These are phyloP conservation scores for Solanum appendiculatum DNA, from an alignment of 257 asterid species.

Conservation along the genomic window DNA sequence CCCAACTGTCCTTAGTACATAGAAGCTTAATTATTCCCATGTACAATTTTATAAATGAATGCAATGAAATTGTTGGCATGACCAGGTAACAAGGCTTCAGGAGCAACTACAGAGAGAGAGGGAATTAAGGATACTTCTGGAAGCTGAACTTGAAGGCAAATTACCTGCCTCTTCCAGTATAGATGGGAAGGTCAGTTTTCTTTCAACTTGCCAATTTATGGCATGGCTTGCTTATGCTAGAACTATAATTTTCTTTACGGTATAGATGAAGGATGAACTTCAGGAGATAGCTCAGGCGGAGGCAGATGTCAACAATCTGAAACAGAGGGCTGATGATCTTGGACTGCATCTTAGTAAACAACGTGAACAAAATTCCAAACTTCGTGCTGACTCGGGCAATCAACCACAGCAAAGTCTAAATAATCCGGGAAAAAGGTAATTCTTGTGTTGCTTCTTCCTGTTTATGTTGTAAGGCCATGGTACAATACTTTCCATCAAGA, in stretches of 20 bases:
- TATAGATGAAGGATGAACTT: conserved; percentile 53
- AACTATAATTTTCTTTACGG: conserved; percentile 16
- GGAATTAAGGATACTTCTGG: conserved; percentile 63
- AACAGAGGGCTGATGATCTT: conserved; percentile 65
- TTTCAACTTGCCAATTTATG: neutral
- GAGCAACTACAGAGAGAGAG: conserved; percentile 69
- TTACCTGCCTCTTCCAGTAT: conserved; percentile 31
- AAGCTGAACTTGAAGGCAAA: conserved; percentile 48
- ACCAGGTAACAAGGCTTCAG: conserved; percentile 64
- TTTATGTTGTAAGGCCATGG: neutral
- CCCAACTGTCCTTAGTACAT: neutral
- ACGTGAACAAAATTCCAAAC: conserved; percentile 49
- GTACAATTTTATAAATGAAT: neutral
- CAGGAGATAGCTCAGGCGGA: conserved; percentile 64
- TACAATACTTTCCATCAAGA: neutral
- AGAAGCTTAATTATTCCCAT: neutral
- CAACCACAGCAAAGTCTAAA: conserved; percentile 31
- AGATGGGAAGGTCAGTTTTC: conserved; percentile 52
- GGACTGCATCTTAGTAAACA: conserved; percentile 50
- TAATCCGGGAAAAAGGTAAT: conserved; percentile 35
- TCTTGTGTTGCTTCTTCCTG: neutral
- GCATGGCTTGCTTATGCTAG: neutral
- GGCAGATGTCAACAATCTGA: conserved; percentile 40
- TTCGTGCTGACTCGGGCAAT: conserved; percentile 30
- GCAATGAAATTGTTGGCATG: neutral